Percentiles rank a stretch among this genome's conserved stretches.
These are phyloP conservation scores for Mimosa bimucronata DNA, from an alignment of 306 rosid genomes.

Conservation along the genomic window DNA sequence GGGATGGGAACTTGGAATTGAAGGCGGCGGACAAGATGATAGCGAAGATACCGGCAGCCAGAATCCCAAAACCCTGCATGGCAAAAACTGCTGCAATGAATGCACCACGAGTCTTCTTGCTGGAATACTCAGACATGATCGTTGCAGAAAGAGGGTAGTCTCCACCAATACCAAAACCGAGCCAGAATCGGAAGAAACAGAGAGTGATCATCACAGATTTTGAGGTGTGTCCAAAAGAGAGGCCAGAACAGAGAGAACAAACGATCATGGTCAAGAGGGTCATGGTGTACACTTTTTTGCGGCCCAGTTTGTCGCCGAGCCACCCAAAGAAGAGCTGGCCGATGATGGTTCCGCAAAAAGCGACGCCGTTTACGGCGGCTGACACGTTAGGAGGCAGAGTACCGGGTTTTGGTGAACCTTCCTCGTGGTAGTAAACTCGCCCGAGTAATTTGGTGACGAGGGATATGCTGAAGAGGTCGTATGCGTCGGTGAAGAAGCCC, in stretches of 20 bases:
- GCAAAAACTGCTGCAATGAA: slow-evolving; percentile 84
- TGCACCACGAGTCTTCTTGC: slow-evolving; percentile 79
- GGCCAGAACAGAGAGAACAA: slow-evolving; percentile 70
- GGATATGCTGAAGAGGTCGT: slow-evolving; percentile 74
- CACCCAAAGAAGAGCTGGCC: slow-evolving; percentile 91
- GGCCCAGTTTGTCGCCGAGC: slow-evolving; percentile 79
- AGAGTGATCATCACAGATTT: slow-evolving; percentile 68
- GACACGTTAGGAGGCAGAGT: slow-evolving; percentile 71
- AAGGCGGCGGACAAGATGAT: slow-evolving; percentile 49
- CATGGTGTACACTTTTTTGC: slow-evolving; percentile 74
- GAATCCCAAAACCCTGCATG: slow-evolving; percentile 85
- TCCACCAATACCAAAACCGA: slow-evolving; percentile 83
- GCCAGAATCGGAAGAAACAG: slow-evolving; percentile 82
- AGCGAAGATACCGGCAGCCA: slow-evolving; percentile 70
- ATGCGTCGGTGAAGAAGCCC: slow-evolving; percentile 91
- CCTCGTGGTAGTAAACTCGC: slow-evolving; percentile 71
- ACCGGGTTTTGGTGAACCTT: slow-evolving; percentile 60
- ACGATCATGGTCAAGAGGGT: slow-evolving; percentile 72
- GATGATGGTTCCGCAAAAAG: slow-evolving; percentile 64
- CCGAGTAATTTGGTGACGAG: slow-evolving; percentile 80
- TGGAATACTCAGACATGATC: slow-evolving; percentile 81
- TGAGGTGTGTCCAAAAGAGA: slow-evolving; percentile 61
- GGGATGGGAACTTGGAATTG: slow-evolving; percentile 47
- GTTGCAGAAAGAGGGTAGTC: slow-evolving; percentile 86
- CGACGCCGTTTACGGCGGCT: slow-evolving; percentile 77